These are phyloP conservation scores for Capronia epimyces DNA, from an alignment of 2,329 filamentous ascomycete species.

Conservation along the genomic window DNA sequence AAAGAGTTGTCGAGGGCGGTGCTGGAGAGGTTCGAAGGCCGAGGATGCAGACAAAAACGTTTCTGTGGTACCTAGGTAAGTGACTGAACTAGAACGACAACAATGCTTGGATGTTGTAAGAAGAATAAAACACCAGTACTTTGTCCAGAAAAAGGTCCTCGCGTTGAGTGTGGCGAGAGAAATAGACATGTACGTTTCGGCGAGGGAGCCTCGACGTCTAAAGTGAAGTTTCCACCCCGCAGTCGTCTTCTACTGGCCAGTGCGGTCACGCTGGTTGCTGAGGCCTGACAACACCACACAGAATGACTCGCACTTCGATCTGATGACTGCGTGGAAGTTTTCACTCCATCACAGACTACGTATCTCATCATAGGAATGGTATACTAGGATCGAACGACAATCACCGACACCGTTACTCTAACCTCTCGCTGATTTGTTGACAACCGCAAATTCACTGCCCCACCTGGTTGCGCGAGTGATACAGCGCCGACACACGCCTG, in stretches of 20 bases:
- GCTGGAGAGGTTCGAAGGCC: background rate
- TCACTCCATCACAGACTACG: background rate
- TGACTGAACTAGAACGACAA: too few species aligned
- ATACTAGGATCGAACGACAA: too few species aligned
- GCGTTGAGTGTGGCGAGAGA: too few species aligned
- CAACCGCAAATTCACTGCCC: constrained; percentile 8
- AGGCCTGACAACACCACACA: background rate
- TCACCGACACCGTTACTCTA: background rate
- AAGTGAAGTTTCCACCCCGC: background rate
- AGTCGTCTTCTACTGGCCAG: constrained; percentile 7
- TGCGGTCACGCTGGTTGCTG: background rate
- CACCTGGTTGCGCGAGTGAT: constrained; percentile 1
- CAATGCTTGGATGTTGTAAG: too few species aligned
- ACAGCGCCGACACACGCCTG: background rate
- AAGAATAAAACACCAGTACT: too few species aligned
- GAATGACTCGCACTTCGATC: background rate
- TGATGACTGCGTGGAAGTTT: background rate
- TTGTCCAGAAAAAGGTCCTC: too few species aligned
- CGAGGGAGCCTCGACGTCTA: background rate
- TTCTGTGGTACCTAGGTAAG: too few species aligned
- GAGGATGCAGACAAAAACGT: too few species aligned
- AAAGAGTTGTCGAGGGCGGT: background rate
- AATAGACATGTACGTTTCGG: too few species aligned
- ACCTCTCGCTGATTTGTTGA: constrained; percentile 5
- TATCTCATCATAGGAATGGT: too few species aligned